These are phyloP conservation scores for Fusarium pilosicola DNA, from an alignment of 2,329 filamentous ascomycete species.

Conservation along the genomic window DNA sequence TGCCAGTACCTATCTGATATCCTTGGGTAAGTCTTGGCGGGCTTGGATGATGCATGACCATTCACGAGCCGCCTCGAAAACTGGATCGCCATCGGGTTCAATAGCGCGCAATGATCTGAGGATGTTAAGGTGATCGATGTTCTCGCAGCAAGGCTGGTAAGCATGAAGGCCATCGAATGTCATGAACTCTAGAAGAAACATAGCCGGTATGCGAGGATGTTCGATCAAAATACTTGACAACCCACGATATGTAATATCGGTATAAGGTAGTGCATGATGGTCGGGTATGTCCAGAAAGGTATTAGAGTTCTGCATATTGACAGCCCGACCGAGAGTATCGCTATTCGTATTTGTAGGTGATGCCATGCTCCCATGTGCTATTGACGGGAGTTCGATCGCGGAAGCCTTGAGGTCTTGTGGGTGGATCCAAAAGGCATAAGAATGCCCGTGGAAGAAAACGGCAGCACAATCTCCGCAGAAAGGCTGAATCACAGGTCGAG, in stretches of 20 bases:
- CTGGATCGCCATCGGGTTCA: constrained; percentile 35
- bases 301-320: background rate
- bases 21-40: constrained; percentile 35
- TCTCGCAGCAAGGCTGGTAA: constrained; percentile 45
- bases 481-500: constrained; percentile 36
- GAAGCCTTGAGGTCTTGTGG: constrained; percentile 24
- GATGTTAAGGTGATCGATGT: constrained; percentile 32
- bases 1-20: constrained; percentile 48
- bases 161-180: constrained; percentile 43
- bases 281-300: background rate
- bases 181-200: constrained; percentile 42
- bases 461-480: constrained; percentile 49
- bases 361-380: background rate
- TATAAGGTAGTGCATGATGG: constrained; percentile 33
- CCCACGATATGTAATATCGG: constrained; percentile 38
- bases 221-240: constrained; percentile 36
- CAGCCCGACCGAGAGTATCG: background rate
- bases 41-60: constrained; percentile 48
- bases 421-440: constrained; percentile 35
- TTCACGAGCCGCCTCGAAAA: constrained; percentile 44
- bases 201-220: constrained; percentile 31
- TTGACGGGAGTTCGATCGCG: background rate
- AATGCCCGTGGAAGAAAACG: constrained; percentile 38
- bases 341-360: background rate
- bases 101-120: constrained; percentile 37